A percentile compares a stretch with the other conserved stretches of the same genome.
Evolutionary conservation across 306 rosid species (phyloP).

Genomic region (Acmispon strigosus): DNA sequence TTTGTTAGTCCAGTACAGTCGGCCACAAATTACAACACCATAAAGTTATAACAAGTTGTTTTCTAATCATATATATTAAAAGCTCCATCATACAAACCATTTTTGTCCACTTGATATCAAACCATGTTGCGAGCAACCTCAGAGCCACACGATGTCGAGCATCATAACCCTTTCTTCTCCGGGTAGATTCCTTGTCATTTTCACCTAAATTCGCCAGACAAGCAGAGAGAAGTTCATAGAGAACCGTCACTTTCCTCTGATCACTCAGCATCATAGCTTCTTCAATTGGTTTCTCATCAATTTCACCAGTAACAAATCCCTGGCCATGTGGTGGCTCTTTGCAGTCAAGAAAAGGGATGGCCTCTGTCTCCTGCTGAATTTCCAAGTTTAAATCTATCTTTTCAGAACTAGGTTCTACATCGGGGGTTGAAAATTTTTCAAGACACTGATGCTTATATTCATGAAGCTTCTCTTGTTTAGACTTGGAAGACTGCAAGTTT

Average conservation of each 20-base stretch:
- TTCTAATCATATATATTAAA: not conserved
- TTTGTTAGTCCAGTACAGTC: not conserved
- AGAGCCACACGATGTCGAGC: slow-evolving; percentile 83
- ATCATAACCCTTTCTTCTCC: slow-evolving; percentile 77
- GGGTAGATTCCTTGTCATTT: slow-evolving; percentile 35
- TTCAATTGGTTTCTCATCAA: slow-evolving; percentile 49
- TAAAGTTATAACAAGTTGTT: not conserved
- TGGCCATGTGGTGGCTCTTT: slow-evolving; percentile 22
- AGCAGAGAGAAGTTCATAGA: slow-evolving; percentile 77
- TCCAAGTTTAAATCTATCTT: slow-evolving; percentile 25
- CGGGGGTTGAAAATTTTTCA: slow-evolving; percentile 46
- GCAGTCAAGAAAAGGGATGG: slow-evolving; percentile 15
- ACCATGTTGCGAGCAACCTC: slow-evolving; percentile 75
- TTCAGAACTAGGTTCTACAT: slow-evolving; percentile 38
- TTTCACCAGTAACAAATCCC: slow-evolving; percentile 15
- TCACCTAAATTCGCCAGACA: slow-evolving; percentile 58
- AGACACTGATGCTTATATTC: slow-evolving; percentile 60
- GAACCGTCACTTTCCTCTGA: slow-evolving; percentile 77
- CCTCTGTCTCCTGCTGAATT: slow-evolving; percentile 15
- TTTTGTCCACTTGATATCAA: slow-evolving; percentile 76
- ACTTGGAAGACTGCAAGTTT: slow-evolving; percentile 27
- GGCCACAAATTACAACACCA: too few species aligned
- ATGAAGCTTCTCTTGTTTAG: slow-evolving; percentile 48
- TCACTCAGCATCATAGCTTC: slow-evolving; percentile 59
- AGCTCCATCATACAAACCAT: slow-evolving; percentile 51